phyloP scores from a whole-genome alignment of 768 basidiomycete species.

The Suillus lakei region DNA sequence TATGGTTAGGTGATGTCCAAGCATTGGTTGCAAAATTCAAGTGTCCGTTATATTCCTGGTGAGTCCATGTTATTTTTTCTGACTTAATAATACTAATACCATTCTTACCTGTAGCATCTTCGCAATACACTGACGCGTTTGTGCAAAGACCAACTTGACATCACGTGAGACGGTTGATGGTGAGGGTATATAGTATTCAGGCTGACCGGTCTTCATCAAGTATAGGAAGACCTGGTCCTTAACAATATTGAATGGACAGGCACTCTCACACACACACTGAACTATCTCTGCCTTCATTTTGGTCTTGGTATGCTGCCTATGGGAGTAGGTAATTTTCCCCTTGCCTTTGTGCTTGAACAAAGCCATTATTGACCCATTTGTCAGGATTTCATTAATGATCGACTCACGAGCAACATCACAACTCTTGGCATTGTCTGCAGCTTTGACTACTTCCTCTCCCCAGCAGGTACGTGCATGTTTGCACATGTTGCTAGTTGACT shows the following conservation, averaged over 20 bases:
- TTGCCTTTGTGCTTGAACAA: constrained; percentile 33
- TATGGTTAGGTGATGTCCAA: constrained; percentile 44
- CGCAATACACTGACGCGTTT: constrained; percentile 23
- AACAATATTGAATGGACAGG: constrained; percentile 39
- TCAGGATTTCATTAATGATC: constrained; percentile 31
- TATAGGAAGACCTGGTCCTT: constrained; percentile 36
- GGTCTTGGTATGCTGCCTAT: constrained; percentile 23
- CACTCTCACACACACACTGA: constrained; percentile 38
- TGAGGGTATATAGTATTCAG: constrained; percentile 38
- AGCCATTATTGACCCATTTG: constrained; percentile 28
- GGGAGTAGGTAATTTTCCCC: constrained; percentile 36
- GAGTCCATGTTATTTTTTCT: neutral
- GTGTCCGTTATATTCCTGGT: constrained; percentile 30
- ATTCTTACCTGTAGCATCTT: constrained; percentile 28
- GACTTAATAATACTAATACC: too few species aligned
- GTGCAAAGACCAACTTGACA: constrained; percentile 32
- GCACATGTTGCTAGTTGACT: constrained; percentile 35
- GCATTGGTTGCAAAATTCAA: constrained; percentile 40
- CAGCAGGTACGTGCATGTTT: constrained; percentile 35
- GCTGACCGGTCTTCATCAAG: constrained; percentile 27
- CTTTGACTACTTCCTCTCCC: constrained; percentile 34
- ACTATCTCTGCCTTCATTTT: constrained; percentile 35
- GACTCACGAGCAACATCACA: constrained; percentile 2
- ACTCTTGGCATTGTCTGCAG: constrained; percentile 5
- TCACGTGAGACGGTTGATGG: constrained; percentile 38